Evolutionary conservation across 305 asterid genomes (phyloP).

Genomic region (Fraxinus angustifolia): DNA sequence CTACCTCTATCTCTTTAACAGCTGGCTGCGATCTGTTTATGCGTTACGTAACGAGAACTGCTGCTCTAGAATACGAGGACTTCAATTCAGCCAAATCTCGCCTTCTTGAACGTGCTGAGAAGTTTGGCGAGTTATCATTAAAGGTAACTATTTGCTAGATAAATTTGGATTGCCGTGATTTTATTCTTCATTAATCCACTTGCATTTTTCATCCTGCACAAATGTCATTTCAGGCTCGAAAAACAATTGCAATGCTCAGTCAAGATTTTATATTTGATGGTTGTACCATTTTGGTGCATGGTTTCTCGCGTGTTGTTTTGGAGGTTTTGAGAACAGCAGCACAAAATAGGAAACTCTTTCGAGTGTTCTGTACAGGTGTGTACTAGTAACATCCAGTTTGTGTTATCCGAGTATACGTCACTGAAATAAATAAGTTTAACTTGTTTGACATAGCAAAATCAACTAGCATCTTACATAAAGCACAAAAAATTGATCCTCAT

Average conservation of each 20-base stretch:
- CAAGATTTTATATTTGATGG: conserved; percentile 93
- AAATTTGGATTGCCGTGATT: neutral
- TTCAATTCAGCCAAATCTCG: conserved; percentile 81
- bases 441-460: neutral
- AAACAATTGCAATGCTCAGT: conserved; percentile 75
- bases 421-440: conserved; percentile 4
- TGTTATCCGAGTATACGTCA: neutral
- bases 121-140: conserved; percentile 84
- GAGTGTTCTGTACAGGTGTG: conserved; percentile 84
- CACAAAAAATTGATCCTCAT: neutral
- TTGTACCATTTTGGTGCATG: conserved; percentile 93
- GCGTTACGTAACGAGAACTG: conserved; percentile 90
- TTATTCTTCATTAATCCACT: conserved; percentile 9
- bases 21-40: conserved; percentile 92
- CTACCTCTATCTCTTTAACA: conserved; percentile 83
- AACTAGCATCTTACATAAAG: neutral
- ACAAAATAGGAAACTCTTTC: conserved; percentile 58
- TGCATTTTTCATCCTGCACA: neutral
- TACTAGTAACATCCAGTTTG: neutral
- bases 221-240: conserved; percentile 56
- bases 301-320: conserved; percentile 84
- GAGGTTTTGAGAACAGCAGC: conserved; percentile 81
- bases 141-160: conserved; percentile 42
- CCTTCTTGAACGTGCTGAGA: conserved; percentile 90
- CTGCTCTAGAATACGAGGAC: conserved; percentile 84